phyloP scores from a whole-genome alignment of 768 basidiomycete genomes.

The Trametes cingulata region DNA sequence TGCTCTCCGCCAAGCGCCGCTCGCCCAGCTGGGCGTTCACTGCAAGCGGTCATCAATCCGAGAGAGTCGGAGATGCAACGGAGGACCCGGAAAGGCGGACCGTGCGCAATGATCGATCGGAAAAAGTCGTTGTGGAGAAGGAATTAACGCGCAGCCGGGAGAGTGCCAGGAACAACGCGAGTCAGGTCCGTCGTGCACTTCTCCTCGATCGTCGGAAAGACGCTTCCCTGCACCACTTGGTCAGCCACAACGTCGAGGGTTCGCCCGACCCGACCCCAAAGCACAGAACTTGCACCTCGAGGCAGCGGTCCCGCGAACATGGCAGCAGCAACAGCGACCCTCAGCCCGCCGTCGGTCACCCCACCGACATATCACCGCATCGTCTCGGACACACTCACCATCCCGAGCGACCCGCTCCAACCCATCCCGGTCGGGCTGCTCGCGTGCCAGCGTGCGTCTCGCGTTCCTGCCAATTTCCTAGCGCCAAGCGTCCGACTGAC shows the following conservation, averaged over 20 bases:
- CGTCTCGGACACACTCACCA: constrained; percentile 53
- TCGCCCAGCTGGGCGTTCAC: neutral
- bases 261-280: too few relatives aligned
- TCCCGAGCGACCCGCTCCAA: constrained; percentile 51
- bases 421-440: constrained; percentile 75
- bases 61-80: neutral
- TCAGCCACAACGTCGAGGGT: neutral
- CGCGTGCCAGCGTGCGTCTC: constrained; percentile 67
- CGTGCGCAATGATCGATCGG: neutral
- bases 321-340: constrained; percentile 38
- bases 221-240: neutral
- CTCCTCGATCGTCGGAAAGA: neutral
- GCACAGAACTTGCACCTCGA: neutral
- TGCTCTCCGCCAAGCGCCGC: neutral
- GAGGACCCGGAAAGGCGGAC: neutral
- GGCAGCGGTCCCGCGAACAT: constrained; percentile 23
- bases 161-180: neutral
- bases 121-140: neutral
- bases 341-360: constrained; percentile 40
- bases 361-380: constrained; percentile 67
- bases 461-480: constrained; percentile 5
- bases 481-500: neutral
- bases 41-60: neutral
- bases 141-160: neutral
- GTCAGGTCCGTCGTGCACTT: neutral